Percentiles rank a stretch among this genome's conserved stretches.
phyloP scores from a whole-genome alignment of 2,329 filamentous ascomycete species.

The Blastomyces gilchristii region DNA sequence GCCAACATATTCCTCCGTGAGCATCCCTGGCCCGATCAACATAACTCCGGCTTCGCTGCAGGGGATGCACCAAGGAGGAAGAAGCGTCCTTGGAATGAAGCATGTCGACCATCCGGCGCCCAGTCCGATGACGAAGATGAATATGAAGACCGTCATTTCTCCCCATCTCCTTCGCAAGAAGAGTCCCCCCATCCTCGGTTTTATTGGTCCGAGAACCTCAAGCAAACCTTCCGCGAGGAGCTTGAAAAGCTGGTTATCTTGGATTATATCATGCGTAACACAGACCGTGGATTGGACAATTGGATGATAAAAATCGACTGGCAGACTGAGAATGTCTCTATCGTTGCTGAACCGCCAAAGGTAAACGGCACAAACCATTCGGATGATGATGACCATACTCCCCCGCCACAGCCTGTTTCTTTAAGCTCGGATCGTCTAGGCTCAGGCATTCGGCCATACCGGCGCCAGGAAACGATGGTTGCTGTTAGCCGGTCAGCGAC shows the following conservation, averaged over 20 bases:
- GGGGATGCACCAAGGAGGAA: constrained; percentile 57
- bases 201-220: constrained; percentile 76
- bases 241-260: constrained; percentile 94
- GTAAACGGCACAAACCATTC: constrained; percentile 40
- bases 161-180: constrained; percentile 33
- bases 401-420: constrained; percentile 51
- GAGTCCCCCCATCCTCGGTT: constrained; percentile 46
- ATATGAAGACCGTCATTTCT: constrained; percentile 37
- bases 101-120: constrained; percentile 59
- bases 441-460: constrained; percentile 49
- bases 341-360: constrained; percentile 74
- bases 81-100: constrained; percentile 68
- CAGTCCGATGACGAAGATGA: constrained; percentile 54
- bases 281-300: constrained; percentile 89
- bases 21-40: constrained; percentile 93
- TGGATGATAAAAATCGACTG: constrained; percentile 99
- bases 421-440: constrained; percentile 35
- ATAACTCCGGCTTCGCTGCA: constrained; percentile 56
- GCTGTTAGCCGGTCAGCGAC: constrained; percentile 51
- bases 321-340: constrained; percentile 69
- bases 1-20: constrained; percentile 91
- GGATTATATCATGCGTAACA: constrained; percentile 99
- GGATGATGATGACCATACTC: constrained; percentile 41
- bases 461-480: constrained; percentile 73
- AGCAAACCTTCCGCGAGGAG: constrained; percentile 88